Base-by-base conservation (phyloP, 2,329 filamentous ascomycete genomes). In the Daldinia sp. region DNA sequence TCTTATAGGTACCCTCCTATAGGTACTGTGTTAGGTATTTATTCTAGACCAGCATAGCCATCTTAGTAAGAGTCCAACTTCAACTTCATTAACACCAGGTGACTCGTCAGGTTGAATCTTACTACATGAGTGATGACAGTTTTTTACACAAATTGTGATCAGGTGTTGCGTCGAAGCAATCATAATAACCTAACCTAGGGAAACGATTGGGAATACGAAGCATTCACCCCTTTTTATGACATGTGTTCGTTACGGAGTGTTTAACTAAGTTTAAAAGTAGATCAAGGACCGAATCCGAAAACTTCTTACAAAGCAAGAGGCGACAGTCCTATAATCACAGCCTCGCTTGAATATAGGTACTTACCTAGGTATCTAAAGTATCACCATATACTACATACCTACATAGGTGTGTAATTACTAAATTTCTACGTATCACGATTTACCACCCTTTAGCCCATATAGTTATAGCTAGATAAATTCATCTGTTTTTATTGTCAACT, bases 81-180 rank as follows among this genome's bases (percentile, higher is more conserved):
- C 15, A 26, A 10, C 18, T 41, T 37, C 6, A 15, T 23, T 23
- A 28, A 15, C 12, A 42, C 53, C 37, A 26, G 23, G 15, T 39
- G 53, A 37, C 37, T 56, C 7, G 6, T 26, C n/a, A 56, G 35
- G 35, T 41, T 41, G 35, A 37, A 39, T 63, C 51, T 63, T 63
- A 63, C 60, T 58, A 46, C 62, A 55, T 33, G 48, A 33, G 28
- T 51, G 39, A 55, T 44, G 53, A 23, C 13, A 26, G 13, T 41
- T 60, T 51, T 51, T 51, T 51, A 33, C 46, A 50, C 26, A 30
- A n/a, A 10, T 30, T 3, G 20, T 46, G 12, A 28, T 48, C 12
- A 48, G 23, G 23, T n/a, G n/a, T n/a, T 48, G 44, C 15, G 7
- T 20, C 2, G 12, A 48, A 13, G 13, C 7, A 37, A 37, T n/a